phyloP scores from a whole-genome alignment of 306 rosid genomes.

The Datisca glomerata region DNA sequence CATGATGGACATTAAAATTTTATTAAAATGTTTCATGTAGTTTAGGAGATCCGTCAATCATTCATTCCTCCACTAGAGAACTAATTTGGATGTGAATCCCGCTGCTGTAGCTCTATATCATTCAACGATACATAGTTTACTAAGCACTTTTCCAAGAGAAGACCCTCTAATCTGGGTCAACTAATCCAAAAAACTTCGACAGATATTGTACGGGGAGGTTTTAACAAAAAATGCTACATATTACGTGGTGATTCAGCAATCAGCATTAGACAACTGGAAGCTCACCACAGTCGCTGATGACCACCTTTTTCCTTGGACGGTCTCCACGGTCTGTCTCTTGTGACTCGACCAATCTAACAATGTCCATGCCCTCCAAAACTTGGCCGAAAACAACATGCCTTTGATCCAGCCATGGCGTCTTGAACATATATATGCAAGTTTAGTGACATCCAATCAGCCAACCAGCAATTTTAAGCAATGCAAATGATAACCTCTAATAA shows the following conservation, averaged over 20 bases:
- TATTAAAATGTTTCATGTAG: too few relatives aligned
- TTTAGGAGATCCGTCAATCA: neutral
- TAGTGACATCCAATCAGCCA: too few relatives aligned
- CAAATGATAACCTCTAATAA: too few relatives aligned
- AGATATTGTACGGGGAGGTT: neutral
- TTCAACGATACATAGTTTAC: too few relatives aligned
- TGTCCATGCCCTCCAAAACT: slow-evolving; percentile 91
- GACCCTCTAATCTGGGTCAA: slow-evolving; percentile 8
- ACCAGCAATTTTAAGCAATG: too few relatives aligned
- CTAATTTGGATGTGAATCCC: slow-evolving; percentile 5
- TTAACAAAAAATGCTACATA: neutral
- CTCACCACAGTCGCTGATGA: slow-evolving; percentile 70
- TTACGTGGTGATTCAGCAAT: neutral
- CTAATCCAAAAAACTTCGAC: slow-evolving; percentile 11
- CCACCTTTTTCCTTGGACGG: slow-evolving; percentile 89
- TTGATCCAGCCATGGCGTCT: slow-evolving; percentile 94
- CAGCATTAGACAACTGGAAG: slow-evolving; percentile 56
- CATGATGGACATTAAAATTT: too few relatives aligned
- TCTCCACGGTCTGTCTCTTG: slow-evolving; percentile 91
- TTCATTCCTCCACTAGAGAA: neutral
- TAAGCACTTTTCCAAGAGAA: slow-evolving; percentile 11
- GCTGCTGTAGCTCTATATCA: slow-evolving; percentile 6
- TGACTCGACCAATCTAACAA: slow-evolving; percentile 63
- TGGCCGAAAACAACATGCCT: slow-evolving; percentile 97
- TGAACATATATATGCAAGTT: too few relatives aligned